Percentiles rank a stretch among this genome's conserved stretches.
These are phyloP conservation scores for Rhodosporidiobolus sp. DNA, from an alignment of 768 basidiomycete species.

Conservation along the genomic window DNA sequence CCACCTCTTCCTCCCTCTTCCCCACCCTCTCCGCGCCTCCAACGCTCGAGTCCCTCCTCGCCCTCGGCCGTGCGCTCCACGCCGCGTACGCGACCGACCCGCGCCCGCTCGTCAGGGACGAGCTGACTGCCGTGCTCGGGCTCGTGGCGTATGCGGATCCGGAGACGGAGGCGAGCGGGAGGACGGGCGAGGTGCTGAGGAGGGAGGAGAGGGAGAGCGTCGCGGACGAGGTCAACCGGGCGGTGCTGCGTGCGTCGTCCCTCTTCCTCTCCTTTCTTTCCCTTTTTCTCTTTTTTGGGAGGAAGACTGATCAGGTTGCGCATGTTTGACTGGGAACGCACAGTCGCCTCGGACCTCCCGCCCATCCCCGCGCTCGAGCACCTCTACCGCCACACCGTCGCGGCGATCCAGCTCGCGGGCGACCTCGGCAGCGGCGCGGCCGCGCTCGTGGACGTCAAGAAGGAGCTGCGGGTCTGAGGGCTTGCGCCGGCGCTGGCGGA, in stretches of 20 bases:
- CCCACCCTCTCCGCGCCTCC: conserved; percentile 16
- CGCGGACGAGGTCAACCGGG: conserved; percentile 65
- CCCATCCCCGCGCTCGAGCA: conserved; percentile 68
- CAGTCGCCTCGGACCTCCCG: conserved; percentile 76
- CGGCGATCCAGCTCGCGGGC: conserved; percentile 68
- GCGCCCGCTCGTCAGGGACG: conserved; percentile 62
- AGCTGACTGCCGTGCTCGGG: conserved; percentile 71
- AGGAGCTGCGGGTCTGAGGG: not conserved
- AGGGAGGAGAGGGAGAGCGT: conserved; percentile 59
- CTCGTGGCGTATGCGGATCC: conserved; percentile 79
- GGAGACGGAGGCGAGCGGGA: conserved; percentile 55
- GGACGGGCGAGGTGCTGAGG: conserved; percentile 62
- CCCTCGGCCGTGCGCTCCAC: conserved; percentile 70
- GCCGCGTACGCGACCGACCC: conserved; percentile 64
- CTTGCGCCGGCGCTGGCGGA: too few species aligned
- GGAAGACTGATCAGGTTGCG: not conserved
- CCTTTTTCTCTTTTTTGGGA: not conserved
- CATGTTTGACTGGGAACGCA: not conserved
- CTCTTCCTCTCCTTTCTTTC: conserved; percentile 1
- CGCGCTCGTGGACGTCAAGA: conserved; percentile 55
- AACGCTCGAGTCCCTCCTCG: conserved; percentile 64
- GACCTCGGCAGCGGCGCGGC: conserved; percentile 69
- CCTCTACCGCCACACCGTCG: conserved; percentile 70
- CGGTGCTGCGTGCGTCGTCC: conserved; percentile 75
- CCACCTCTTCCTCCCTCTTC: not conserved